Percentiles rank a stretch among this genome's conserved stretches.
phyloP scores from a whole-genome alignment of 73 alveolate species.

The Blepharisma japonicum region DNA sequence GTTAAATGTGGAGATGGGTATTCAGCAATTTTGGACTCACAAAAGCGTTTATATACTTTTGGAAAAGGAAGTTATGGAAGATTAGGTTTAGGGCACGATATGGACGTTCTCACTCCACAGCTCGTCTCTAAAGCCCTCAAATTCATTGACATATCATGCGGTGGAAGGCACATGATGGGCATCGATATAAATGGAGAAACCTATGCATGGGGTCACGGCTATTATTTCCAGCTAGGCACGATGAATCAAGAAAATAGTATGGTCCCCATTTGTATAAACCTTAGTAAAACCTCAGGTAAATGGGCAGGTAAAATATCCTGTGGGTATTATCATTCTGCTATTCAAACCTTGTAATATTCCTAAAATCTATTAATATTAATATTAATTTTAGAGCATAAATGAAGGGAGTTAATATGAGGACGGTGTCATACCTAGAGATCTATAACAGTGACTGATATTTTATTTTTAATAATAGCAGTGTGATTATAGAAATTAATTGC shows the following conservation, averaged over 20 bases:
- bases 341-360: conserved; percentile 37
- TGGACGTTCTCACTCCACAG: conserved; percentile 34
- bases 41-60: conserved; percentile 42
- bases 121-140: conserved; percentile 9
- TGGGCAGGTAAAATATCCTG: too few relatives aligned
- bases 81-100: conserved; percentile 49
- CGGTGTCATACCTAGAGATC: too few relatives aligned
- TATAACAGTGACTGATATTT: too few relatives aligned
- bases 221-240: conserved; percentile 74
- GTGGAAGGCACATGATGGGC: conserved; percentile 77
- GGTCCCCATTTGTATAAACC: too few relatives aligned
- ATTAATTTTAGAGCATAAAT: too few relatives aligned
- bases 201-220: conserved; percentile 81
- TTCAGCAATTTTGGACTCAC: conserved; percentile 41
- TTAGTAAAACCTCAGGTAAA: too few relatives aligned
- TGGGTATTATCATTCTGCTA: conserved; percentile 69
- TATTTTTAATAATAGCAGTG: too few relatives aligned
- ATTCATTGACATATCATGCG: conserved; percentile 54
- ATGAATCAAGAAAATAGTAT: conserved; percentile 68
- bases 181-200: conserved; percentile 47
- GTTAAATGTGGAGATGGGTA: conserved; percentile 66
- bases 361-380: too few relatives aligned
- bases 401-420: too few relatives aligned
- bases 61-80: conserved; percentile 68
- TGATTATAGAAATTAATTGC: too few relatives aligned